Percentiles rank a stretch among this genome's conserved stretches.
These are phyloP conservation scores for Xylariaceae sp. DNA, from an alignment of 2,329 filamentous ascomycete genomes.

Conservation along the genomic window DNA sequence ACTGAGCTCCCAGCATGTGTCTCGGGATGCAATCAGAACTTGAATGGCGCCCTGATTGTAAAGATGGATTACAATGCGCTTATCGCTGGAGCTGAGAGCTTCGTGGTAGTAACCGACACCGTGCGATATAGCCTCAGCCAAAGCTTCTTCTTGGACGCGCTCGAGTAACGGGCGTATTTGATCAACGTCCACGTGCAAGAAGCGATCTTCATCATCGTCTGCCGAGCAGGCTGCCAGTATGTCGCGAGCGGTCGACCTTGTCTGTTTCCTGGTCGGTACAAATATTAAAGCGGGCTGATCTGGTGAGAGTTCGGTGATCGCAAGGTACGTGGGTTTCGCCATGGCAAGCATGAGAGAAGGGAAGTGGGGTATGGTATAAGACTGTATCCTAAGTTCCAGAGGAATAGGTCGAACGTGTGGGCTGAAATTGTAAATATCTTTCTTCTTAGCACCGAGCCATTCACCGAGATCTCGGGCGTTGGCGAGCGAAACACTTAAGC, in stretches of 20 bases:
- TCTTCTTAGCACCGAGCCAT: conserved; percentile 97
- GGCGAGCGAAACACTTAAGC: conserved; percentile 84
- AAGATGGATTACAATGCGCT: conserved; percentile 88
- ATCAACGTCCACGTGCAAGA: conserved; percentile 78
- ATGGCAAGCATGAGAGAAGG: conserved; percentile 98
- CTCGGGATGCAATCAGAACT: conserved; percentile 69
- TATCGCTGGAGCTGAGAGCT: conserved; percentile 82
- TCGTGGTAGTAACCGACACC: conserved; percentile 98
- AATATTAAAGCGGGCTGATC: conserved; percentile 90
- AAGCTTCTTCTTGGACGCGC: conserved; percentile 77
- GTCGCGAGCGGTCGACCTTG: conserved; percentile 80
- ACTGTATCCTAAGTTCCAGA: conserved; percentile 90
- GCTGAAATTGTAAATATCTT: conserved; percentile 98
- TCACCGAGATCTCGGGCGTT: conserved; percentile 93
- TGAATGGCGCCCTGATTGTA: conserved; percentile 88
- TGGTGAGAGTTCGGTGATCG: conserved; percentile 81
- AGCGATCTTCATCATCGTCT: conserved; percentile 89
- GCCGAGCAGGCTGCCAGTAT: conserved; percentile 81
- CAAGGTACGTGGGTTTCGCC: conserved; percentile 89
- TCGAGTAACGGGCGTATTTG: conserved; percentile 80
- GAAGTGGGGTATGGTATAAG: conserved; percentile 93
- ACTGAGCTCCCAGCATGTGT: conserved; percentile 95
- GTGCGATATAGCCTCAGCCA: conserved; percentile 86
- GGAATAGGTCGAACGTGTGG: conserved; percentile 85
- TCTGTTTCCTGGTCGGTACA: conserved; percentile 90